These are phyloP conservation scores for Prunus yedoensis DNA, from an alignment of 331 rosid species.

Conservation along the genomic window DNA sequence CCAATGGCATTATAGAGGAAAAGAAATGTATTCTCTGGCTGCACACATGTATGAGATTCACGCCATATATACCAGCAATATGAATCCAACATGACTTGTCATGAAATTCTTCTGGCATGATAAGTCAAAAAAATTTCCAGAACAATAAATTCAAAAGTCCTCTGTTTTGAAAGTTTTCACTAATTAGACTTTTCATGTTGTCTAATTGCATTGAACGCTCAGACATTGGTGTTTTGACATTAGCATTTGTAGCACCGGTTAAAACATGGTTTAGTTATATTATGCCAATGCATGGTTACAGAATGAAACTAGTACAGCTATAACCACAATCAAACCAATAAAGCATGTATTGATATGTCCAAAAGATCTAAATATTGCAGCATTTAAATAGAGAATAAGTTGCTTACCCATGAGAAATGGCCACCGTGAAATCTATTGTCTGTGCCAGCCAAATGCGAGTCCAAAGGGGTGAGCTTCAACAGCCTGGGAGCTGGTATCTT, in stretches of 20 bases:
- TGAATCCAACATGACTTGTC: background rate
- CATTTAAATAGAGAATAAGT: background rate
- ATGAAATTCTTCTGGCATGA: background rate
- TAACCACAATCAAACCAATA: background rate
- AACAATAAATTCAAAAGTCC: background rate
- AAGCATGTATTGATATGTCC: background rate
- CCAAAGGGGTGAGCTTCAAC: constrained; percentile 84
- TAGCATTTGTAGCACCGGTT: background rate
- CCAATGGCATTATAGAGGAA: background rate
- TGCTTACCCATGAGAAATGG: constrained; percentile 90
- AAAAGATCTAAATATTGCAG: background rate
- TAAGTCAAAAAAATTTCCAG: background rate
- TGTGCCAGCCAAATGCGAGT: constrained; percentile 86
- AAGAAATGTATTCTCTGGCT: background rate
- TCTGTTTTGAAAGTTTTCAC: background rate
- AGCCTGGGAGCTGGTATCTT: constrained; percentile 81
- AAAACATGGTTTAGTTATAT: background rate
- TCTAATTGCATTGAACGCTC: background rate
- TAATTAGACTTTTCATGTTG: background rate
- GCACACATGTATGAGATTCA: background rate
- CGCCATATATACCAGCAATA: background rate
- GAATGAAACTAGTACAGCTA: background rate
- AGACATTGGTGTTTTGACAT: background rate
- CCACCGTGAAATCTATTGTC: constrained; percentile 82
- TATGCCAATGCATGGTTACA: background rate